These are phyloP conservation scores for Isatis tinctoria DNA, from an alignment of 345 rosid genomes.

Conservation along the genomic window DNA sequence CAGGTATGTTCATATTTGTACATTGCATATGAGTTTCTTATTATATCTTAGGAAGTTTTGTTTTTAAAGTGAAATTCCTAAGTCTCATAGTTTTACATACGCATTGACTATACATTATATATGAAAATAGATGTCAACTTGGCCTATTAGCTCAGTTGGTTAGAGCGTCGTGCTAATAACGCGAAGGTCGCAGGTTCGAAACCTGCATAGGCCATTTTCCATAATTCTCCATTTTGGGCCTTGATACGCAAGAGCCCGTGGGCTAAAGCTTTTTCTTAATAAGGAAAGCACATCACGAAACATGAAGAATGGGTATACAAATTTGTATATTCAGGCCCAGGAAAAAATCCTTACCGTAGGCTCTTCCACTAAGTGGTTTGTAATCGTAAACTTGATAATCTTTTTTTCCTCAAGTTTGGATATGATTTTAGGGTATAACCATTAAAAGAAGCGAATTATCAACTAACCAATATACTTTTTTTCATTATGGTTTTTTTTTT, in stretches of 20 bases:
- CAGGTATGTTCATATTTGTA: not conserved
- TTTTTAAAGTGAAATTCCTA: no score
- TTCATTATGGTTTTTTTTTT: no score
- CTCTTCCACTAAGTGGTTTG: not conserved
- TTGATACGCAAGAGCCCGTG: not conserved
- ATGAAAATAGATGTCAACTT: no score
- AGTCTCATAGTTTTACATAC: not conserved
- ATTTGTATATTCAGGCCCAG: not conserved
- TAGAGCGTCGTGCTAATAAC: slow-evolving; percentile 97
- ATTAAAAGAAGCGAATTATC: no score
- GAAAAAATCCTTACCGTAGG: not conserved
- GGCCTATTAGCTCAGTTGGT: slow-evolving; percentile 50
- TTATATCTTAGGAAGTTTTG: not conserved
- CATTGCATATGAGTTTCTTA: not conserved
- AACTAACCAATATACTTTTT: no score
- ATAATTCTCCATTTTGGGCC: not conserved
- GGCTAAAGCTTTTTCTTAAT: not conserved
- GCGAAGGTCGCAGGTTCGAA: slow-evolving; percentile 62
- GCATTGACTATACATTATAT: no score
- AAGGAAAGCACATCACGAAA: not conserved
- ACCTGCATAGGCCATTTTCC: not conserved
- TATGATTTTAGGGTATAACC: no score
- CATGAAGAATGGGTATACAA: not conserved
- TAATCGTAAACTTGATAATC: not conserved
- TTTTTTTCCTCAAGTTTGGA: no score